Base-by-base conservation (phyloP, 345 rosid species). In the Turnera subulata region DNA sequence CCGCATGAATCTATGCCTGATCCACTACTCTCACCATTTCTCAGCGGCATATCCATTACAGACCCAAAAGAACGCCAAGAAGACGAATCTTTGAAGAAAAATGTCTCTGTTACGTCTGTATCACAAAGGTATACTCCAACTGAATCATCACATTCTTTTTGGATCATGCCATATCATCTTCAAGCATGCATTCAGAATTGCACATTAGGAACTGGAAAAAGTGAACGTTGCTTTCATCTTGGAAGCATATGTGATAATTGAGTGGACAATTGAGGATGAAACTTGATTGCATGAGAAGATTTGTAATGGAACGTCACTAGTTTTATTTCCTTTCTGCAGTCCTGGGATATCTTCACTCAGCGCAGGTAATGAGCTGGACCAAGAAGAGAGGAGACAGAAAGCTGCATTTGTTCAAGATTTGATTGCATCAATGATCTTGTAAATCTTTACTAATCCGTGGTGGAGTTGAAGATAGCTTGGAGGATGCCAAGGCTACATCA, bases 21-120 rank as follows among this genome's bases (percentile, higher is more conserved):
- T 63, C 73, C 76, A 4, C 75, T 78, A 29, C 75, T 80, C 39
- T 65, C 82, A 25, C 80, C 81, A 38, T 83, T 80, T 67, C 58
- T 76, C 20, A 52, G 58, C 59, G 58, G 19, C 59, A 55, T 51
- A 44, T 58, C 79, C 37, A 44, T 55, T 48, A 45, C 72, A 40
- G 75, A 61, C 11, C 45, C 78, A 13, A 43, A 61, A 40, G 33
- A 49, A 46, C 47, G 39, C 35, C 73, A 48, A 44, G 69, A 58
- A 62, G 73, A 70, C 32, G 71, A 80, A 54, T 55, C 61, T 50
- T 50, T 64, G 19, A 33, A 49, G 18, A 44, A n/a, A 22, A 56
- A n/a, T 56, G 44, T 46, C 35, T 40, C 69, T 23, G 18, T 51
- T 12, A 24, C 70, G 19, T 55, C 65, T 37, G 48, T 62, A 58